These are phyloP conservation scores for Neofusicoccum sp. DNA, from an alignment of 2,329 filamentous ascomycete species.

Conservation along the genomic window DNA sequence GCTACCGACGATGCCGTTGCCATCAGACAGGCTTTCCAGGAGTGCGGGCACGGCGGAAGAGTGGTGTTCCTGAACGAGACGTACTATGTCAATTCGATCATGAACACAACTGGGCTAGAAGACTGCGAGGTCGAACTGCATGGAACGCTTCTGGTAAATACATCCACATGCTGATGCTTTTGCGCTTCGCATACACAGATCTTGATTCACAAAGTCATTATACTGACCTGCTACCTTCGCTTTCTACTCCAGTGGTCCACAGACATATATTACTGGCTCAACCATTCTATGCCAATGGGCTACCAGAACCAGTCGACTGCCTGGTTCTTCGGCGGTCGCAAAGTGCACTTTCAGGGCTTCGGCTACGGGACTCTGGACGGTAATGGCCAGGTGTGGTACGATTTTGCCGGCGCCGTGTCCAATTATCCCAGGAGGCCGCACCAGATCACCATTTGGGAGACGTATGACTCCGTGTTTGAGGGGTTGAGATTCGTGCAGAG, in stretches of 20 bases:
- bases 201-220: constrained; percentile 2
- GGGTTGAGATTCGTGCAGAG: constrained; percentile 54
- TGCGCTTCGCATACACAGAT: background rate
- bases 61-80: constrained; percentile 51
- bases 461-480: constrained; percentile 50
- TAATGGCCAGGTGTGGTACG: constrained; percentile 61
- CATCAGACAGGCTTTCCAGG: constrained; percentile 50
- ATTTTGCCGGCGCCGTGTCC: constrained; percentile 40
- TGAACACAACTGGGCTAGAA: constrained; percentile 49
- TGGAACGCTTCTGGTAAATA: constrained; percentile 47
- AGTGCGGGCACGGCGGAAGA: constrained; percentile 50
- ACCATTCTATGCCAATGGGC: constrained; percentile 50
- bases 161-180: too few relatives aligned
- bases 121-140: constrained; percentile 50
- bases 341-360: background rate
- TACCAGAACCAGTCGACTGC: constrained; percentile 58
- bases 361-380: constrained; percentile 54
- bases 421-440: constrained; percentile 47
- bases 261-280: constrained; percentile 53
- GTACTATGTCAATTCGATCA: constrained; percentile 50
- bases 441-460: constrained; percentile 51
- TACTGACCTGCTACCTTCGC: too few relatives aligned
- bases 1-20: constrained; percentile 50
- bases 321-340: constrained; percentile 43
- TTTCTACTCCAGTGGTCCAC: too few relatives aligned